Base-by-base conservation (phyloP, 352 stramenopile species). In the Hyaloperonospora brassicae region DNA sequence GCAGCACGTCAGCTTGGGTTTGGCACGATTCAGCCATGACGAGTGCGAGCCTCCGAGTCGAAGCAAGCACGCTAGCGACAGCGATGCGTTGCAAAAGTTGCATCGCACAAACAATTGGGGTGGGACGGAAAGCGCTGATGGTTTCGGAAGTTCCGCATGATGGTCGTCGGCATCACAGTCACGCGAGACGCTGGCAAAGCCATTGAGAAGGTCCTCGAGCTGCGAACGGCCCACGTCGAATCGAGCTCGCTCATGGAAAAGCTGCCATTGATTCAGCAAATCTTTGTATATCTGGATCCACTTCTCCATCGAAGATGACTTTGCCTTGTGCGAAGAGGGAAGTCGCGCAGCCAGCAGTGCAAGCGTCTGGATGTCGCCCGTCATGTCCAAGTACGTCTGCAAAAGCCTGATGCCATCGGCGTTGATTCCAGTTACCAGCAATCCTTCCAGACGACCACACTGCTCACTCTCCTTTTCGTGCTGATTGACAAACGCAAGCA, bases 81-180 rank as follows among this genome's bases (percentile, higher is more conserved):
- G 67, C 42, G 84, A 92, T 12, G 81, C 70, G 52, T 93, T 95
- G 70, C 93, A 98, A 58, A 93, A 98, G 57, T 97, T 98, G 61
- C 93, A 98, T 6, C 93, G 81, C 24, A 95, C 91, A 70, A 94
- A 97, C 10, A 98, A 63, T 57, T 97, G 88, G n/a, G 88, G 85
- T 4, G 81, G 66, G 0, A 89, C 59, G 0, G 68, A 78, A 9
- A 87, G 73, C 42, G 72, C 69, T 17, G 82, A 72, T 1, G 79
- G 68, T 2, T 71, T 54, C 11, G 55, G 58, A 17, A 79, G 61
- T 50, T 84, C 72, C 1, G 67, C 67, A 49, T 75, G 64, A 1
- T 80, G 61, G 12, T 80, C 61, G 50, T 82, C 65, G 0, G 62
- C 67, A 25, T 86, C 70, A 13, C 55, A 65, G 40, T 83, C 81